phyloP scores from a whole-genome alignment of 208 protist genomes.

The Wallacemonas sp. region DNA sequence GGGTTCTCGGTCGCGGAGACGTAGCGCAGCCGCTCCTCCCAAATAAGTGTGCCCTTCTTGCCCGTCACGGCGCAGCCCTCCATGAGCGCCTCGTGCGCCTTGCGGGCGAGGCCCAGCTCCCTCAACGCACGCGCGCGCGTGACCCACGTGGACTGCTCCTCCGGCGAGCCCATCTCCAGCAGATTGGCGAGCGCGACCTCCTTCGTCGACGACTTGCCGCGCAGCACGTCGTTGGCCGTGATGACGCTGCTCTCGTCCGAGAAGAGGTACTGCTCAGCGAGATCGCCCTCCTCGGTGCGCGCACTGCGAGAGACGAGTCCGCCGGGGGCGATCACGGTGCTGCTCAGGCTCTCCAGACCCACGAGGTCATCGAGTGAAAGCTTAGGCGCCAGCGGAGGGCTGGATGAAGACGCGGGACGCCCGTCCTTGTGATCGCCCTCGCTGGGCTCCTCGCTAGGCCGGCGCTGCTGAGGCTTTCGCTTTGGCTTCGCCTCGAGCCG shows the following conservation, averaged over 20 bases:
- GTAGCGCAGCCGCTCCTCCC: conserved; percentile 70
- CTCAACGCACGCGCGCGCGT: conserved; percentile 72
- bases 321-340: conserved; percentile 5
- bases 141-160: conserved; percentile 86
- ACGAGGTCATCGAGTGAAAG: conserved; percentile 54
- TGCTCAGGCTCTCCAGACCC: conserved; percentile 21
- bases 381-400: conserved; percentile 26
- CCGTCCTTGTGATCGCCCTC: not conserved
- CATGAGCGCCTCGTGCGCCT: conserved; percentile 61
- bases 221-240: conserved; percentile 67
- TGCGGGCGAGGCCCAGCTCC: conserved; percentile 69
- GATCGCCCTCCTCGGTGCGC: conserved; percentile 63
- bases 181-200: conserved; percentile 40
- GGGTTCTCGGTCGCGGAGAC: conserved; percentile 27
- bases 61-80: conserved; percentile 74
- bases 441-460: conserved; percentile 7
- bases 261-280: conserved; percentile 73
- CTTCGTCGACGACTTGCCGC: conserved; percentile 27
- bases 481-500: conserved; percentile 52
- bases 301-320: conserved; percentile 62
- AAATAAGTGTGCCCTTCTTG: conserved; percentile 66
- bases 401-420: too few relatives aligned
- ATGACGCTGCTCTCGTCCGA: conserved; percentile 67
- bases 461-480: conserved; percentile 3
- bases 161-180: conserved; percentile 74